phyloP scores from a whole-genome alignment of 768 basidiomycete genomes.

The Phanerochaete carnosa region DNA sequence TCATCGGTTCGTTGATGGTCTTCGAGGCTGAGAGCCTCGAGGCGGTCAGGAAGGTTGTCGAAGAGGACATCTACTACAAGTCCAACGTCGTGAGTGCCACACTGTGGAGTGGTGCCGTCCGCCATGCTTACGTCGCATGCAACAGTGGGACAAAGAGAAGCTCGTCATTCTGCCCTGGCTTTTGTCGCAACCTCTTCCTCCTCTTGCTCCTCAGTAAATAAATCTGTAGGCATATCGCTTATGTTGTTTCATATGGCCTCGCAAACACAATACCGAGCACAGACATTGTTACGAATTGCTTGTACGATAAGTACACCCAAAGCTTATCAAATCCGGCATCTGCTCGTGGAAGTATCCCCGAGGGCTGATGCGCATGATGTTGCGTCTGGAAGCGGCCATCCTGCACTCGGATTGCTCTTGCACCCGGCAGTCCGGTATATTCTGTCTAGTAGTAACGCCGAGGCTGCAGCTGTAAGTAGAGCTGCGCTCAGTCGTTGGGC shows the following conservation, averaged over 20 bases:
- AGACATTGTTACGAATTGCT: too few species aligned
- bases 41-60: conserved; percentile 7
- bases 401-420: neutral
- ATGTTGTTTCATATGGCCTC: too few species aligned
- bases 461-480: neutral
- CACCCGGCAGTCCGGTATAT: neutral
- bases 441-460: neutral
- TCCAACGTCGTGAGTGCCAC: conserved; percentile 10
- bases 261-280: too few species aligned
- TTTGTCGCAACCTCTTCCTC: conserved; percentile 1
- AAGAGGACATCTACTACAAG: conserved; percentile 13
- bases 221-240: neutral
- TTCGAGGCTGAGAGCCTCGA: conserved; percentile 14
- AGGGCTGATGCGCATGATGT: neutral
- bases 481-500: neutral
- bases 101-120: neutral
- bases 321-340: neutral
- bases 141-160: conserved; percentile 54
- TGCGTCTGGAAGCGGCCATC: neutral
- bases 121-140: neutral
- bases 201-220: neutral
- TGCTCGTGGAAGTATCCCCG: too few species aligned
- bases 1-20: conserved; percentile 12
- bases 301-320: too few species aligned
- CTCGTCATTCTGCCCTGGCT: conserved; percentile 42